These are phyloP conservation scores for Termitomyces eurrhizus DNA, from an alignment of 768 basidiomycete species.

Conservation along the genomic window DNA sequence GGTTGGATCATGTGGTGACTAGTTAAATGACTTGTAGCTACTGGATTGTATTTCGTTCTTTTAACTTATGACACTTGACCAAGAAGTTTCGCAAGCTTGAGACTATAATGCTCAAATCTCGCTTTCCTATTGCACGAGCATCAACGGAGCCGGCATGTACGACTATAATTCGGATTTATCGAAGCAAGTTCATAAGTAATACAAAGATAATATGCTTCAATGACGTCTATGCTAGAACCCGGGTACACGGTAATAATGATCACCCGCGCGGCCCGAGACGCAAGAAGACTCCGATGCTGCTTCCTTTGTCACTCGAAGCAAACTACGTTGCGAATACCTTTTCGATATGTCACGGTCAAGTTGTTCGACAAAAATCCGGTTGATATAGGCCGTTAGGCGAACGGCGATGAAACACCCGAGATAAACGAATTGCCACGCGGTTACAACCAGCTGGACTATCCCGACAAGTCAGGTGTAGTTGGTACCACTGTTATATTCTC, in stretches of 20 bases:
- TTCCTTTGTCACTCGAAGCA: neutral
- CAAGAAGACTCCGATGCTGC: neutral
- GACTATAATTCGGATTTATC: neutral
- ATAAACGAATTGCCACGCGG: neutral
- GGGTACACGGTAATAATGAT: neutral
- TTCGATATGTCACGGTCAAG: neutral
- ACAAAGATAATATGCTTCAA: neutral
- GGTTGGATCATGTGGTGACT: neutral
- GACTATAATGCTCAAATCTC: neutral
- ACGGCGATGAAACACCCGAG: neutral
- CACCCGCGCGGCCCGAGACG: neutral
- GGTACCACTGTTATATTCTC: neutral
- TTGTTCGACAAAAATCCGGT: neutral
- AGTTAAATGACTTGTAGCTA: neutral
- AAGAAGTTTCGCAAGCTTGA: neutral
- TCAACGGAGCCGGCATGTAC: neutral
- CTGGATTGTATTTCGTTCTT: neutral
- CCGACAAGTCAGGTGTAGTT: neutral
- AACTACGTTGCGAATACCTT: neutral
- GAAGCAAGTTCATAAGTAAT: neutral
- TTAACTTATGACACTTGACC: neutral
- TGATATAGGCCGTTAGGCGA: neutral
- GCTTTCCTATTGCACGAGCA: neutral
- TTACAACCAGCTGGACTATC: neutral
- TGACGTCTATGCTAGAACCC: neutral